Evolutionary conservation across 176 grass and related monocot species (phyloP).

Genomic region (Elymus sibiricus): DNA sequence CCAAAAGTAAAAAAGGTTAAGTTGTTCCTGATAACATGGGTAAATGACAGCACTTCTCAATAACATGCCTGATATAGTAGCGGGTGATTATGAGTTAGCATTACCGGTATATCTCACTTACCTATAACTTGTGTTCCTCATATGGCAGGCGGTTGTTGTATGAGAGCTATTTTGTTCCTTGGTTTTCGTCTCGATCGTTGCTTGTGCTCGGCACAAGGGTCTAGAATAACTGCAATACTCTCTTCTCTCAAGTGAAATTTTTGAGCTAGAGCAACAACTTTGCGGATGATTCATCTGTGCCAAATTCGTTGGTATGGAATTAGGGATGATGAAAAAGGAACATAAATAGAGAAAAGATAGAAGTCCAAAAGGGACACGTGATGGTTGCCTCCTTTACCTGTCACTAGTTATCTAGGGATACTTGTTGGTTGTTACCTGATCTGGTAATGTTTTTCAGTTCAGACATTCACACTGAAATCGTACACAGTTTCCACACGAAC

Average conservation of each 20-base stretch:
- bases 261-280: slow-evolving; percentile 30
- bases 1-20: background rate
- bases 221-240: slow-evolving; percentile 22
- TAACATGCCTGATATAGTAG: too few species aligned
- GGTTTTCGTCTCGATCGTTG: slow-evolving; percentile 52
- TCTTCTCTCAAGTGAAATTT: slow-evolving; percentile 24
- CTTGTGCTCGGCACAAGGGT: slow-evolving; percentile 84
- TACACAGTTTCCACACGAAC: background rate
- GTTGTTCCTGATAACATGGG: background rate
- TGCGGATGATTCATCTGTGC: slow-evolving; percentile 37
- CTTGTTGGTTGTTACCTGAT: background rate
- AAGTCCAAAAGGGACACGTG: slow-evolving; percentile 21
- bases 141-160: slow-evolving; percentile 60
- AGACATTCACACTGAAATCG: background rate
- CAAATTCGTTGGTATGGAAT: slow-evolving; percentile 28
- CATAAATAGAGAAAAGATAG: background rate
- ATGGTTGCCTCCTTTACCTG: background rate
- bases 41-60: too few species aligned
- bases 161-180: slow-evolving; percentile 53
- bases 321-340: slow-evolving; percentile 3
- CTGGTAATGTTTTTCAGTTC: background rate
- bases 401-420: background rate
- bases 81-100: background rate
- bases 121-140: background rate
- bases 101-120: too few species aligned